Conservation (phyloP, 805 yeast genomes). For the Metschnikowia gruessii region DNA sequence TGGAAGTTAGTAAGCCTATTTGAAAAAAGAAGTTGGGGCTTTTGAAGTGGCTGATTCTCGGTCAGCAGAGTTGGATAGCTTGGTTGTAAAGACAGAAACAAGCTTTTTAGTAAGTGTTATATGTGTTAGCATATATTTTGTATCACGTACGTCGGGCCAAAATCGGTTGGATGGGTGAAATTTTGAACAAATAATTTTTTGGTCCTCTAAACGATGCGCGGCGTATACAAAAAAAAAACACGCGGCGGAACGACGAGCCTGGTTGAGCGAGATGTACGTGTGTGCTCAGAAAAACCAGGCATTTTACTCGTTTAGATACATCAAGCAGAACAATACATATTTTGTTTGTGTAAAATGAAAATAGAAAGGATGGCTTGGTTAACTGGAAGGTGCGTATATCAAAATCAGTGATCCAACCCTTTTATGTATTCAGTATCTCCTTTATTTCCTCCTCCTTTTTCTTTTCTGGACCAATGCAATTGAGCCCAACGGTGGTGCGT, state of each 20-base stretch:
- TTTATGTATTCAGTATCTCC: too few species aligned
- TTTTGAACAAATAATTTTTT: slow-evolving; percentile 1
- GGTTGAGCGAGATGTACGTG: slow-evolving; percentile 3
- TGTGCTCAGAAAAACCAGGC: neutral
- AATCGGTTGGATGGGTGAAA: slow-evolving; percentile 3
- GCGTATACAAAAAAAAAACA: slow-evolving; percentile 13
- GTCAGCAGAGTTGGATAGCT: neutral
- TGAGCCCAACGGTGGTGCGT: neutral
- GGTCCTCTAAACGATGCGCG: slow-evolving; percentile 13
- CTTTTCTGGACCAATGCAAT: neutral
- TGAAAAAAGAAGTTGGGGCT: neutral
- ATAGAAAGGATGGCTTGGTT: too few species aligned
- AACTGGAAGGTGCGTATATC: too few species aligned
- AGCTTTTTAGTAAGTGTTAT: too few species aligned
- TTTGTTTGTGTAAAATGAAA: too few species aligned
- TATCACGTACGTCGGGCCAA: slow-evolving; percentile 10
- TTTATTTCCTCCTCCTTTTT: neutral
- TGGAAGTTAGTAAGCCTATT: slow-evolving; percentile 1
- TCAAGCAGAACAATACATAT: too few species aligned
- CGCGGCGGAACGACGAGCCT: slow-evolving; percentile 11
- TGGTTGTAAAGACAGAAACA: too few species aligned
- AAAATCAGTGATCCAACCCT: too few species aligned
- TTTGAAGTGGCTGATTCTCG: neutral
- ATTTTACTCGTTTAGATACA: too few species aligned
- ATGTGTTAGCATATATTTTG: neutral